Conservation (phyloP, 208 protist species). For the Trypanosoma congolense region DNA sequence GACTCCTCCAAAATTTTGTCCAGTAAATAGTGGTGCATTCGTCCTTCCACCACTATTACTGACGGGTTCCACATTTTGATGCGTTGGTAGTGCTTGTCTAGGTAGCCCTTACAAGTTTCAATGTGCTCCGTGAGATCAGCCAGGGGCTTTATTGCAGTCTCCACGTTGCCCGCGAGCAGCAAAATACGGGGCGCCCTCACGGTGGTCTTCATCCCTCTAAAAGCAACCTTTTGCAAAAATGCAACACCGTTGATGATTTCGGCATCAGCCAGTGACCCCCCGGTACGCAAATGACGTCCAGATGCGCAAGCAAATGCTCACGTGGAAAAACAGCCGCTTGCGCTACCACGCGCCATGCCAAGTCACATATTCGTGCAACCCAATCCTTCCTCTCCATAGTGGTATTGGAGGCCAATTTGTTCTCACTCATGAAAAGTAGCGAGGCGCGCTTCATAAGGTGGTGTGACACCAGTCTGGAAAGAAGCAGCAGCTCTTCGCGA, state of each 20-base stretch:
- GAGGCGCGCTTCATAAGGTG: slow-evolving; percentile 25
- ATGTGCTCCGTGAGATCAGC: slow-evolving; percentile 55
- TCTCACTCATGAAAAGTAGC: slow-evolving; percentile 11
- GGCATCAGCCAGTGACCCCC: slow-evolving; percentile 17
- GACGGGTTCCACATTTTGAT: slow-evolving; percentile 52
- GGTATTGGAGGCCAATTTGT: not conserved
- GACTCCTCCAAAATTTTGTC: slow-evolving; percentile 35
- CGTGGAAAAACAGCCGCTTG: slow-evolving; percentile 11
- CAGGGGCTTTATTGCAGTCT: slow-evolving; percentile 17
- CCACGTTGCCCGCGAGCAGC: slow-evolving; percentile 54
- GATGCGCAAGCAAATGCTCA: slow-evolving; percentile 15
- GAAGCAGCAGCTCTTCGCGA: slow-evolving; percentile 1
- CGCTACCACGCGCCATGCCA: slow-evolving; percentile 23
- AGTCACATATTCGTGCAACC: slow-evolving; percentile 25
- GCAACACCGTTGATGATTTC: slow-evolving; percentile 21
- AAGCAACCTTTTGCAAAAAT: slow-evolving; percentile 25
- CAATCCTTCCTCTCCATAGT: slow-evolving; percentile 5
- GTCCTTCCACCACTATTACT: slow-evolving; percentile 66
- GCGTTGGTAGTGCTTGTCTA: slow-evolving; percentile 70
- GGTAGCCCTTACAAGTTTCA: slow-evolving; percentile 46
- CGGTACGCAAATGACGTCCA: slow-evolving; percentile 28
- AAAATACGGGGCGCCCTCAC: slow-evolving; percentile 49
- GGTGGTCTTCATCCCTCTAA: slow-evolving; percentile 27
- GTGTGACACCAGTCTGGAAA: slow-evolving; percentile 12
- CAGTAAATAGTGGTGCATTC: slow-evolving; percentile 78